Evolutionary conservation across 768 basidiomycete genomes (phyloP), one percentile per base, ranked within the genome.

Genomic region (Boletus coccyginus): DNA sequence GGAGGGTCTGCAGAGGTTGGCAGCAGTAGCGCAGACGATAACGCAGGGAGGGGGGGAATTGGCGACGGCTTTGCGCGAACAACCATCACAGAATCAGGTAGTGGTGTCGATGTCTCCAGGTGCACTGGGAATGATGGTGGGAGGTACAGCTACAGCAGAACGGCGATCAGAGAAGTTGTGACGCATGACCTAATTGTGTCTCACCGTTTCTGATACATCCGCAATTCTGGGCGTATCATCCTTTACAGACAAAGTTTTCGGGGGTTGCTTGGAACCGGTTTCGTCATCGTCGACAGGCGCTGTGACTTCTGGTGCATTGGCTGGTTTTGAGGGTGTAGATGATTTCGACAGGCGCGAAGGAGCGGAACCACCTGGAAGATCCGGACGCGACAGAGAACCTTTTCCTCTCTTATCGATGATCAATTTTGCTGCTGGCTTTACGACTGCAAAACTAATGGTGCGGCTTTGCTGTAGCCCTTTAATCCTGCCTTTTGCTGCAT

Each of bases 121-220:
- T 82, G 71, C 12, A 77, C 72, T 32, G 81, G 78, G 60, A 84
- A 85, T 8, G 83, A 84, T 5, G 82, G 83, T 1, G 82, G 82
- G 19, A 81, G 66, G 55, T 77, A 81, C n/a, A 72, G 69, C 81
- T 77, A 58, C 61, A 42, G 31, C 36, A 45, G 38, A 46, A 54
- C 33, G 44, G 32, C 35, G 3, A 44, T 71, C 54, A 71, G 59
- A 46, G 38, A 49, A 21, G 29, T 46, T 35, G 53, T 40, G 39
- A 47, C 29, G 24, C 32, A 41, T 55, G 19, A 58, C 52, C 48
- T 31, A 50, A 46, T 50, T 38, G 39, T 35, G 33, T 62, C 76
- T 63, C 58, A 77, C 76, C 59, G 67, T 67, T 62, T 77, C 76
- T 31, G 76, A 63, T 27, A 76, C 21, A 54, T 76, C 70, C 31